Evolutionary conservation across 352 stramenopile species (phyloP).

Genomic region (Aphanomyces cochlioides): DNA sequence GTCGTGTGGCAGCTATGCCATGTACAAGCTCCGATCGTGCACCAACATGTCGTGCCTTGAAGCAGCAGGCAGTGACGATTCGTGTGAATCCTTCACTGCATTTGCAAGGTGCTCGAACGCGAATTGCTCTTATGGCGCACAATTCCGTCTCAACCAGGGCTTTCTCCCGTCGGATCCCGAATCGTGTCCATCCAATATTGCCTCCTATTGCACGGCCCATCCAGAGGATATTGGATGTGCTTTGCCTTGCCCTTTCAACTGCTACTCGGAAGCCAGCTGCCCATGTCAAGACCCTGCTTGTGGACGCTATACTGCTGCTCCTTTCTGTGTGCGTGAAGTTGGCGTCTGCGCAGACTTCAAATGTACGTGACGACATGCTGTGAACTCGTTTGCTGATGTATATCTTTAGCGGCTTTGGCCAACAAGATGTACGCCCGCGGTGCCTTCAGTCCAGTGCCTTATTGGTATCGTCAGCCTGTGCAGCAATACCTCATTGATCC

Average conservation of each 20-base stretch:
- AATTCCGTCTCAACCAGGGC: not conserved
- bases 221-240: not conserved
- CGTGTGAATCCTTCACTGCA: not conserved
- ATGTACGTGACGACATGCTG: constrained; percentile 8
- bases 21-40: not conserved
- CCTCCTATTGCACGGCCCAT: constrained; percentile 15
- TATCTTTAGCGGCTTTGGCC: not conserved
- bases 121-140: not conserved
- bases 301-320: not conserved
- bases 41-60: not conserved
- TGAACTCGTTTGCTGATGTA: not conserved
- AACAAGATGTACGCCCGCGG: constrained; percentile 14
- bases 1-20: no score
- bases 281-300: constrained; percentile 18
- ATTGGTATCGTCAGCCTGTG: constrained; percentile 10
- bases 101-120: not conserved
- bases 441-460: not conserved
- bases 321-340: constrained; percentile 12
- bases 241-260: constrained; percentile 24
- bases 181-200: constrained; percentile 11
- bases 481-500: not conserved
- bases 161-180: not conserved
- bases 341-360: constrained; percentile 20
- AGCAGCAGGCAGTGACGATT: not conserved
- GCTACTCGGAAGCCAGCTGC: constrained; percentile 16